phyloP scores from a whole-genome alignment of 495 filamentous ascomycete species.

The Hyaloscypha bicolor region DNA sequence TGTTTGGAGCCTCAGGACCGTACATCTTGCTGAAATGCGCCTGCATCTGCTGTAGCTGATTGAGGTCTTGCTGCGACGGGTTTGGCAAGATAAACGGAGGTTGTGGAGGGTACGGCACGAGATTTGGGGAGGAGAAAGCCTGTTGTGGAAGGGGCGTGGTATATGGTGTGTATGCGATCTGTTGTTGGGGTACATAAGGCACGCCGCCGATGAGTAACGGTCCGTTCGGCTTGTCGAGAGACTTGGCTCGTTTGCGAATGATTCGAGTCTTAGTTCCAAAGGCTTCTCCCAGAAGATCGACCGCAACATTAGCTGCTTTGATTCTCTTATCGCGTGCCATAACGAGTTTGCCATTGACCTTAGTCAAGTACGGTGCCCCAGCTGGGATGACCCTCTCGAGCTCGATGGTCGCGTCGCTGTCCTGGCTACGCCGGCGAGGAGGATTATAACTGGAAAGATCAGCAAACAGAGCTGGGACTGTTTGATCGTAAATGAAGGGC shows the following conservation, averaged over 20 bases:
- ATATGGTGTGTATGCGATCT: constrained; percentile 3
- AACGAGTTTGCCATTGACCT: constrained; percentile 34
- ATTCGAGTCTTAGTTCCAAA: constrained; percentile 16
- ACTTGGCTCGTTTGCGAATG: constrained; percentile 18
- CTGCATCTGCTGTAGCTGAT: constrained; percentile 21
- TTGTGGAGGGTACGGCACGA: neutral
- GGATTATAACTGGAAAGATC: neutral
- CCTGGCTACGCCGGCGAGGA: neutral
- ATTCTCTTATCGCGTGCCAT: constrained; percentile 30
- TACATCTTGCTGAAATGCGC: constrained; percentile 16
- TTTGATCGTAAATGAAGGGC: neutral
- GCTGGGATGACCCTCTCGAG: constrained; percentile 18
- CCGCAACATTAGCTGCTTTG: constrained; percentile 5
- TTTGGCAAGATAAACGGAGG: neutral
- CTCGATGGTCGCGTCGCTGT: constrained; percentile 1
- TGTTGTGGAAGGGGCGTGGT: constrained; percentile 23
- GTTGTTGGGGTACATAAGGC: constrained; percentile 19
- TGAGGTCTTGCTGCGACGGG: constrained; percentile 18
- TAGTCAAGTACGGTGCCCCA: constrained; percentile 31
- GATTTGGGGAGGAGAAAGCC: constrained; percentile 3
- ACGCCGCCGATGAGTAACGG: constrained; percentile 23
- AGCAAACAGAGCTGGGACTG: neutral
- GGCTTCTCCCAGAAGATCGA: constrained; percentile 28
- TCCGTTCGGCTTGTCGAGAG: constrained; percentile 10
- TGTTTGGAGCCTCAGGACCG: neutral